A percentile compares a stretch with the other conserved stretches of the same genome.
Evolutionary conservation across 805 yeast species (phyloP).

Genomic region (Kluyveromyces lactis): DNA sequence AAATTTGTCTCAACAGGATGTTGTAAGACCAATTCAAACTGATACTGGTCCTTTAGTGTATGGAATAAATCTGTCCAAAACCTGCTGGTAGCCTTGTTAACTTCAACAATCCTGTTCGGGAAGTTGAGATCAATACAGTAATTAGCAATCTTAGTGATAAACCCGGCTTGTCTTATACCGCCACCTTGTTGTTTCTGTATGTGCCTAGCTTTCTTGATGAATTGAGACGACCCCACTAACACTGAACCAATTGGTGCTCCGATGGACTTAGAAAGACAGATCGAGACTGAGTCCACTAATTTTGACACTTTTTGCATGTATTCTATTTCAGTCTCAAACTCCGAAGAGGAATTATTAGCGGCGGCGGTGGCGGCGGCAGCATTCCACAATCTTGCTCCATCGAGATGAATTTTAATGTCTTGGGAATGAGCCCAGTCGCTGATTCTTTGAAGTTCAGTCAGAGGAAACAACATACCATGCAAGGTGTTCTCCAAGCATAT

Average conservation of each 20-base stretch:
- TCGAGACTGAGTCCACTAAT: conserved; percentile 65
- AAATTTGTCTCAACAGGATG: conserved; percentile 71
- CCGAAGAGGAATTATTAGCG: too few relatives aligned
- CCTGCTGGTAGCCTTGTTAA: conserved; percentile 35
- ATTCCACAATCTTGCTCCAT: conserved; percentile 81
- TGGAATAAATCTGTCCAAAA: conserved; percentile 36
- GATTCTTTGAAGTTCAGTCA: conserved; percentile 58
- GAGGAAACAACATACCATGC: conserved; percentile 64
- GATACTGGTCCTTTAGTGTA: conserved; percentile 32
- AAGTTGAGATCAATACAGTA: conserved; percentile 42
- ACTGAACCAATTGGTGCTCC: conserved; percentile 85
- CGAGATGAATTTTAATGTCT: conserved; percentile 55
- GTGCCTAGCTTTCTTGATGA: conserved; percentile 58
- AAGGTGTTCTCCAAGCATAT: conserved; percentile 74
- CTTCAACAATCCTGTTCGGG: conserved; percentile 42
- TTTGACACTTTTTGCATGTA: conserved; percentile 53
- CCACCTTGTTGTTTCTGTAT: conserved; percentile 82
- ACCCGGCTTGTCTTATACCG: conserved; percentile 74
- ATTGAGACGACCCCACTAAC: conserved; percentile 48
- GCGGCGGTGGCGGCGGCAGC: conserved; percentile 46
- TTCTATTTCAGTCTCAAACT: conserved; percentile 30
- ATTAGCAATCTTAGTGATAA: conserved; percentile 59
- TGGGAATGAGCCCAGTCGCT: conserved; percentile 51
- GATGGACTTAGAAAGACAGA: conserved; percentile 70
- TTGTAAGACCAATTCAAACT: conserved; percentile 37